A percentile compares a stretch with the other conserved stretches of the same genome.
Evolutionary conservation across 140 eudicot species (phyloP).

Genomic region (Cichorium intybus): DNA sequence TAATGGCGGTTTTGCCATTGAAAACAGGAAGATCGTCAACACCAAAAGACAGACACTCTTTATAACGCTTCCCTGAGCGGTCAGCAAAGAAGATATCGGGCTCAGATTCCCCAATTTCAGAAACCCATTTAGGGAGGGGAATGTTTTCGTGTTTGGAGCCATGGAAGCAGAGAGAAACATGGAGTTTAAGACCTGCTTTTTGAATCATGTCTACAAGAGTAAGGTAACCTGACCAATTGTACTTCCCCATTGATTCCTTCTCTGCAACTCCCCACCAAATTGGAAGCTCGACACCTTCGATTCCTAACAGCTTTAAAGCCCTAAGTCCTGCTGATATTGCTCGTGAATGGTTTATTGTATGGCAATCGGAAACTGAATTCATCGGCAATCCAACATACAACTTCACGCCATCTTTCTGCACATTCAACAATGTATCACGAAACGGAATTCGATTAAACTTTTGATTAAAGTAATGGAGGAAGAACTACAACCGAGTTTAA

Average conservation of each 20-base stretch:
- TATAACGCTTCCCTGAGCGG: constrained; percentile 57
- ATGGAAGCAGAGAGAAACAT: constrained; percentile 73
- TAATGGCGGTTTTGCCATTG: constrained; percentile 70
- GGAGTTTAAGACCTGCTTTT: constrained; percentile 66
- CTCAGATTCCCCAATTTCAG: constrained; percentile 44
- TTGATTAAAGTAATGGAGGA: too few species aligned
- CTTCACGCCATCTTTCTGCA: constrained; percentile 54
- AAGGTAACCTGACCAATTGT: constrained; percentile 82
- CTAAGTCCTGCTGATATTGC: constrained; percentile 68
- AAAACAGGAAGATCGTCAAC: constrained; percentile 82
- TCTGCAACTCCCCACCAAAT: constrained; percentile 87
- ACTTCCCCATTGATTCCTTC: constrained; percentile 54
- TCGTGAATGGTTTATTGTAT: constrained; percentile 47
- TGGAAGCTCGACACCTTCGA: constrained; percentile 91
- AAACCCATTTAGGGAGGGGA: constrained; percentile 72
- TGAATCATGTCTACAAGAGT: constrained; percentile 58
- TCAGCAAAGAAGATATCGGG: constrained; percentile 69
- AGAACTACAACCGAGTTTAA: not conserved
- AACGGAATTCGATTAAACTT: not conserved
- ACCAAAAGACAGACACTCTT: constrained; percentile 65
- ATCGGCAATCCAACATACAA: constrained; percentile 77
- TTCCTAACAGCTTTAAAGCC: constrained; percentile 77
- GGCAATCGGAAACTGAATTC: constrained; percentile 54
- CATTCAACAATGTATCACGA: constrained; percentile 10
- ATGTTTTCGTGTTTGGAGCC: constrained; percentile 48